Conservation (phyloP, 352 stramenopile species). For the Phytophthora hybrid region DNA sequence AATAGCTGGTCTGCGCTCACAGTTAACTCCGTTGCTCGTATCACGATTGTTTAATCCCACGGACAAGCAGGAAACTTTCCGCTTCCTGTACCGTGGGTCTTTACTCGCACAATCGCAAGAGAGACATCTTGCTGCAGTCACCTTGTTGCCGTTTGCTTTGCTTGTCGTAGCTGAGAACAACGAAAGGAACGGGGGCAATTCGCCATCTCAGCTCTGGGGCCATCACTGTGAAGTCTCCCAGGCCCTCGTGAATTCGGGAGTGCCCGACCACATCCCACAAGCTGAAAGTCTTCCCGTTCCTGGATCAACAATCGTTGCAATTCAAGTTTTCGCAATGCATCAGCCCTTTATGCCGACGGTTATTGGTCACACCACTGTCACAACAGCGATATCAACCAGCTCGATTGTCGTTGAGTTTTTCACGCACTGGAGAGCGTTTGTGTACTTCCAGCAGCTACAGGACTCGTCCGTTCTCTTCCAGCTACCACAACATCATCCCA, state of each 20-base stretch:
- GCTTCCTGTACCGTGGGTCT: slow-evolving; percentile 47
- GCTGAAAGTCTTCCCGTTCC: neutral
- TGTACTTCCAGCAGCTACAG: slow-evolving; percentile 64
- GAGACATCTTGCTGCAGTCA: slow-evolving; percentile 15
- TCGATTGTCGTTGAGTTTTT: slow-evolving; percentile 45
- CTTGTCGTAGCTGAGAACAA: slow-evolving; percentile 16
- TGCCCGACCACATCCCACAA: slow-evolving; percentile 33
- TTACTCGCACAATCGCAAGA: slow-evolving; percentile 36
- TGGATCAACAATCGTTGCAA: neutral
- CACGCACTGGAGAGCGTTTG: slow-evolving; percentile 59
- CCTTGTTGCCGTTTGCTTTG: slow-evolving; percentile 42
- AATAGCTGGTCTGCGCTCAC: slow-evolving; percentile 24
- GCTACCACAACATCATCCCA: slow-evolving; percentile 2
- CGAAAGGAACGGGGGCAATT: neutral
- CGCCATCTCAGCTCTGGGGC: slow-evolving; percentile 21
- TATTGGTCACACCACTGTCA: neutral
- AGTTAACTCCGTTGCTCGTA: slow-evolving; percentile 8
- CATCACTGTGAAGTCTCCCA: slow-evolving; percentile 32
- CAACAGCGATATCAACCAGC: neutral
- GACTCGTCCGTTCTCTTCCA: slow-evolving; percentile 48
- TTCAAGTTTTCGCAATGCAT: slow-evolving; percentile 22
- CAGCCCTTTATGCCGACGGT: slow-evolving; percentile 6
- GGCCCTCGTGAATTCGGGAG: slow-evolving; percentile 38
- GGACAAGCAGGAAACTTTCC: slow-evolving; percentile 20
- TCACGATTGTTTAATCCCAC: slow-evolving; percentile 2